phyloP scores from a whole-genome alignment of 352 stramenopile genomes.

The Peronospora belbahrii region DNA sequence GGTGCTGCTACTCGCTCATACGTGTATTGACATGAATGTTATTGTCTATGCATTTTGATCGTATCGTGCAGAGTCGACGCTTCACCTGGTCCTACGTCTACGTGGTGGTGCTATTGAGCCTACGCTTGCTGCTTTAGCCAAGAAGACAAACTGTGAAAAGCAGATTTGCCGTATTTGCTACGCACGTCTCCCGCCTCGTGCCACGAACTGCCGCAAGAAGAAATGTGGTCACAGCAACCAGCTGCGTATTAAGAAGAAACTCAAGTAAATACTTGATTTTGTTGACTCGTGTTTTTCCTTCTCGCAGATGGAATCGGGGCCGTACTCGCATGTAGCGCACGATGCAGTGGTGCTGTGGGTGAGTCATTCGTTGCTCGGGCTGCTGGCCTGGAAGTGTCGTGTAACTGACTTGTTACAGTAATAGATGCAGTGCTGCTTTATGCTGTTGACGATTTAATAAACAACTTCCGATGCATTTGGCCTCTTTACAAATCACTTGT shows the following conservation, averaged over 20 bases:
- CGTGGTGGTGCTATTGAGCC: conserved; percentile 93
- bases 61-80: conserved; percentile 81
- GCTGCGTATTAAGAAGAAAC: conserved; percentile 99
- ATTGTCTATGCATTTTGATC: no score
- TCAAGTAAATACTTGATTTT: conserved; percentile 89
- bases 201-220: conserved; percentile 99
- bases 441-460: conserved; percentile 24
- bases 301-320: conserved; percentile 11
- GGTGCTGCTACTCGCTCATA: conserved; percentile 4
- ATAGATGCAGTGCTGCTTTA: conserved; percentile 1
- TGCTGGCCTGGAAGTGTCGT: conserved; percentile 1
- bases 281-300: conserved; percentile 4
- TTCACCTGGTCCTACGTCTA: conserved; percentile 94
- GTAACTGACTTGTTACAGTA: conserved; percentile 11
- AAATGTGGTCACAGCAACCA: conserved; percentile 99
- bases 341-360: conserved; percentile 5
- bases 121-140: conserved; percentile 95
- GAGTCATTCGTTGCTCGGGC: no score
- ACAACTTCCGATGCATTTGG: conserved; percentile 22
- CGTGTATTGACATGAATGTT: no score
- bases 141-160: conserved; percentile 99
- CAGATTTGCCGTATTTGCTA: conserved; percentile 99
- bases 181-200: conserved; percentile 96
- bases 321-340: conserved; percentile 10
- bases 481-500: conserved; percentile 21